Base-by-base conservation (phyloP, 2,329 filamentous ascomycete genomes). In the Apiospora malaysiana region DNA sequence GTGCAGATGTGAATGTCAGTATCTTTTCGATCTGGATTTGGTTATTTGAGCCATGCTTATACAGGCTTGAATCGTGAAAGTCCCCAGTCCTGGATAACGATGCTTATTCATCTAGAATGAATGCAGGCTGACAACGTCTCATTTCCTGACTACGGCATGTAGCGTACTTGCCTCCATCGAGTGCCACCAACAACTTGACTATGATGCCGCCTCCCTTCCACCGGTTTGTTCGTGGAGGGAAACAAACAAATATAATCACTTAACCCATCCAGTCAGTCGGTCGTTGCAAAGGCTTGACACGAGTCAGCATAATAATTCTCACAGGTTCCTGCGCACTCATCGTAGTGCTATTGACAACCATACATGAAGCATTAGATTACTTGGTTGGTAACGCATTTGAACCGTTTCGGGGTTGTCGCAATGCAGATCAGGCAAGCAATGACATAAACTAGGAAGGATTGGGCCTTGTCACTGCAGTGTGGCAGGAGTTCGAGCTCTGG, bases 361-460 rank as follows among this genome's bases (percentile, higher is more conserved):
- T 32, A 16, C 51, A 37, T 32, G 25, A 59, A 32, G 25, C 18
- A 37, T n/a, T 59, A 10, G 32, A 16, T 32, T 21, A 18, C 51
- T 63, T 40, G 56, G 37, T 63, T 40, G 56, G 56, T 63, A 63
- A 40, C 56, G 10, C 32, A 63, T 37, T 37, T 63, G 32, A 63
- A 40, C 32, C 32, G 56, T 63, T 63, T 37, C 56, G 32, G 32
- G 56, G n/a, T 10, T 63, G 56, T 63, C 37, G 18, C 32, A 14
- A 37, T 40, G 56, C 56, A 63, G 56, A 23, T 63, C 56, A 63
- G n/a, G 56, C 56, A 63, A 63, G 21, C 18, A n/a, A 40, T 40
- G 56, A n/a, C 56, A 63, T 40, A 14, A 40, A 63, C 56, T n/a
- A 8, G 32, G 21, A 40, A 40, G 32, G 32, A 40, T 63, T 63